Evolutionary conservation across 139 green algal species (phyloP).

Genomic region (Chlorella ohadii): DNA sequence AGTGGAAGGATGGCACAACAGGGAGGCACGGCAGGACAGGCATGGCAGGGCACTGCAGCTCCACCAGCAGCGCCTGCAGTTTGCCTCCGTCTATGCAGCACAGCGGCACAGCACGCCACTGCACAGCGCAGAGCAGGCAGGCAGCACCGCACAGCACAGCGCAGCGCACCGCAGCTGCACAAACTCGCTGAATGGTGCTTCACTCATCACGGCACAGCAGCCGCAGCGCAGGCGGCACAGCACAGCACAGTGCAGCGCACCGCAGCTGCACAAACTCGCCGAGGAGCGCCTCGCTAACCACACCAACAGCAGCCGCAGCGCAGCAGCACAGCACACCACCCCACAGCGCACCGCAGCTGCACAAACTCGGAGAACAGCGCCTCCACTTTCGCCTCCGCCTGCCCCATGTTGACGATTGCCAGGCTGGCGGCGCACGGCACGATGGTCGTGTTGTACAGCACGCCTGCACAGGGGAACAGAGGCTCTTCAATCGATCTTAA

Average conservation of each 20-base stretch:
- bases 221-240: neutral
- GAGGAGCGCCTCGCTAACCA: constrained; percentile 26
- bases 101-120: too few relatives aligned
- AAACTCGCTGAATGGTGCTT: constrained; percentile 22
- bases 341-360: constrained; percentile 33
- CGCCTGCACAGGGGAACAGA: neutral
- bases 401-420: constrained; percentile 42
- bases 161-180: constrained; percentile 9
- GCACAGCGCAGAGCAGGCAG: neutral
- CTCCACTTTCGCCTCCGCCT: constrained; percentile 46
- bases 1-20: neutral
- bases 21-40: neutral
- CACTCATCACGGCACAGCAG: constrained; percentile 27
- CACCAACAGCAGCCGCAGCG: constrained; percentile 10
- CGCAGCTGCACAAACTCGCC: constrained; percentile 24
- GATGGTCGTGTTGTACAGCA: constrained; percentile 42
- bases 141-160: neutral
- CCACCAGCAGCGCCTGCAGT: too few relatives aligned
- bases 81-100: too few relatives aligned
- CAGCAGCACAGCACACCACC: neutral
- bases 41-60: neutral
- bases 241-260: neutral
- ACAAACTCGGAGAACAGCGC: constrained; percentile 39
- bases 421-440: constrained; percentile 35
- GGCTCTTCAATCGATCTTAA: neutral